phyloP scores from a whole-genome alignment of 805 yeast species.

The Torulaspora gathmanii region DNA sequence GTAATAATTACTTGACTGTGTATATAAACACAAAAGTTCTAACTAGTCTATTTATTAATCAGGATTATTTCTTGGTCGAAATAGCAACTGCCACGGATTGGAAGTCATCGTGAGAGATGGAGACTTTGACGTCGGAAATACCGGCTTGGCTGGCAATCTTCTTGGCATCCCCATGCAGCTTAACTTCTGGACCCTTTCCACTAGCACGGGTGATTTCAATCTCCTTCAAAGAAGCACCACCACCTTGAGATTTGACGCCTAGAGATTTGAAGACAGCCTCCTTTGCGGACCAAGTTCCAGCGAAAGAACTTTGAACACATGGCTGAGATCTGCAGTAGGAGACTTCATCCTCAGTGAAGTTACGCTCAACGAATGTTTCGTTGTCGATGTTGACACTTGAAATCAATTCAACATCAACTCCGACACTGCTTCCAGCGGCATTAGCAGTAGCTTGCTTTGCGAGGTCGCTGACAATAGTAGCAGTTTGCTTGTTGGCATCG shows the following conservation, averaged over 20 bases:
- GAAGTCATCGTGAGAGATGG: conserved; percentile 93
- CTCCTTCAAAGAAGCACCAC: conserved; percentile 88
- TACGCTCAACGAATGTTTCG: conserved; percentile 85
- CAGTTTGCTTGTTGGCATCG: conserved; percentile 45
- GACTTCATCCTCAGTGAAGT: conserved; percentile 80
- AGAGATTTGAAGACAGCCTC: conserved; percentile 98
- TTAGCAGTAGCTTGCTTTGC: conserved; percentile 41
- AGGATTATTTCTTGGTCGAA: conserved; percentile 23
- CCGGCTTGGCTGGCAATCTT: conserved; percentile 68
- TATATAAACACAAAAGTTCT: too few species aligned
- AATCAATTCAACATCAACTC: conserved; percentile 94
- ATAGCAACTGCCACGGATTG: conserved; percentile 98
- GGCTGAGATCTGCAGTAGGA: conserved; percentile 72
- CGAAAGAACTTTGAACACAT: conserved; percentile 79
- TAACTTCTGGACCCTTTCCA: conserved; percentile 80
- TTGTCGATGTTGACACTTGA: conserved; percentile 78
- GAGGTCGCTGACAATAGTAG: conserved; percentile 54
- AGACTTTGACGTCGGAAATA: conserved; percentile 67
- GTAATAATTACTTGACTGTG: neutral
- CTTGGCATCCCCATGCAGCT: conserved; percentile 70
- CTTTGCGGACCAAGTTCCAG: conserved; percentile 99
- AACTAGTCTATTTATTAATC: neutral
- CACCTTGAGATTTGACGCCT: conserved; percentile 85
- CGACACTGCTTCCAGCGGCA: conserved; percentile 52
- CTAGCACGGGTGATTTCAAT: conserved; percentile 77